These are phyloP conservation scores for Beverwykella pulmonaria DNA, from an alignment of 495 filamentous ascomycete genomes.

Conservation along the genomic window DNA sequence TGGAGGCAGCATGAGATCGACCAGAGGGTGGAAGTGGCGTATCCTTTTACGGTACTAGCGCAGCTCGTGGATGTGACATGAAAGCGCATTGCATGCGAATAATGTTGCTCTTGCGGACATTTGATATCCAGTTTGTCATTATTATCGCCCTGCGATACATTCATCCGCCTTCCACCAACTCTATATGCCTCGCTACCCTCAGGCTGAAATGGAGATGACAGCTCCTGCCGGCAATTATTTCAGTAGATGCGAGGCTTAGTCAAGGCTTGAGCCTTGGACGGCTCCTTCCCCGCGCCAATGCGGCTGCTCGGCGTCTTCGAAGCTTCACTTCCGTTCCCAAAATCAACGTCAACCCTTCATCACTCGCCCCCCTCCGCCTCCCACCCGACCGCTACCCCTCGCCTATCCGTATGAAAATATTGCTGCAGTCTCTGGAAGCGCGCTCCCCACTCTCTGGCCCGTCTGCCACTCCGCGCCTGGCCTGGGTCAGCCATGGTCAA, in stretches of 20 bases:
- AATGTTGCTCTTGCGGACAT: too few relatives aligned
- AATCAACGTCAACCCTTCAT: constrained; percentile 8
- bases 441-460: background rate
- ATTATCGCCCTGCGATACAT: background rate
- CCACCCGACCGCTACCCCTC: background rate
- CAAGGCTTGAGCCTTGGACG: background rate
- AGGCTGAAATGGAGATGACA: constrained; percentile 11
- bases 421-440: background rate
- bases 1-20: background rate
- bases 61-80: background rate
- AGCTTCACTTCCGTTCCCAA: background rate
- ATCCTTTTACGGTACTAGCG: background rate
- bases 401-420: background rate
- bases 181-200: background rate
- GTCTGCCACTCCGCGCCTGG: constrained; percentile 19
- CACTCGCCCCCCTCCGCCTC: background rate
- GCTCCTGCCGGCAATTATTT: background rate
- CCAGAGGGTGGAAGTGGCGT: background rate
- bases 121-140: background rate
- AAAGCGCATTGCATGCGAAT: background rate
- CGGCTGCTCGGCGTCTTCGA: background rate
- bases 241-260: background rate
- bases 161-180: background rate
- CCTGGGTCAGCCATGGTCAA: constrained; percentile 32
- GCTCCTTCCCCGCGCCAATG: background rate